Evolutionary conservation across 768 basidiomycete genomes (phyloP).

Genomic region (Kwoniella sp.): DNA sequence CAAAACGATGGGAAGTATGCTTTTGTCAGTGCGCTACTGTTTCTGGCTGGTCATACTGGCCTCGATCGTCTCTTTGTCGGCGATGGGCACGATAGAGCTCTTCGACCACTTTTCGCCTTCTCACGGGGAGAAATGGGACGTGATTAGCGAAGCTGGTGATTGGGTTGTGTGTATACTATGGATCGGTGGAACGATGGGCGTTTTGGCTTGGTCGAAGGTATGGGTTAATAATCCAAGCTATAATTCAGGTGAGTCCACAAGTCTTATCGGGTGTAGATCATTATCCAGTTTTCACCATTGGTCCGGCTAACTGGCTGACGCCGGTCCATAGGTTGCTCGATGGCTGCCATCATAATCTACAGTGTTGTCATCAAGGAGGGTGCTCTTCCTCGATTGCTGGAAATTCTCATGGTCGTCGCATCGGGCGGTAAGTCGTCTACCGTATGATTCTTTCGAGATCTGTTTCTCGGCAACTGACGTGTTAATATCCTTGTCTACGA

Average conservation of each 20-base stretch:
- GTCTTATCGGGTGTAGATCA: too few relatives aligned
- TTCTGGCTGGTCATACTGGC: conserved; percentile 64
- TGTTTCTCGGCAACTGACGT: too few relatives aligned
- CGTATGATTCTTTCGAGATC: too few relatives aligned
- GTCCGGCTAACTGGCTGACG: too few relatives aligned
- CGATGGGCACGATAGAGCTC: conserved; percentile 78
- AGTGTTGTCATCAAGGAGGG: conserved; percentile 91
- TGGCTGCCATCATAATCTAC: conserved; percentile 65
- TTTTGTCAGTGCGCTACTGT: conserved; percentile 85
- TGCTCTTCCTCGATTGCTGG: conserved; percentile 70
- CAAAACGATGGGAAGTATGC: conserved; percentile 87
- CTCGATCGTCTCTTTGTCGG: conserved; percentile 70
- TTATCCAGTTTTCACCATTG: too few relatives aligned
- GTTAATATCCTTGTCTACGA: too few relatives aligned
- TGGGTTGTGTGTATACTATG: conserved; percentile 68
- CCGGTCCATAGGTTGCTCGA: conserved; percentile 56
- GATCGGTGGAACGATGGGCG: conserved; percentile 79
- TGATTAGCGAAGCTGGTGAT: conserved; percentile 64
- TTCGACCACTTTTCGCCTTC: conserved; percentile 61
- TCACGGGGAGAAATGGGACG: conserved; percentile 44
- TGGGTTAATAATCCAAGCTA: conserved; percentile 88
- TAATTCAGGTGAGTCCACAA: conserved; percentile 67
- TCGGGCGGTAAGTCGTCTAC: conserved; percentile 60
- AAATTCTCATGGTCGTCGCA: conserved; percentile 74
- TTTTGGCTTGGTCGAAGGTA: conserved; percentile 85